Evolutionary conservation across 371 early-diverging fungal species (phyloP).

Genomic region (Dipsacomyces acuminosporus): DNA sequence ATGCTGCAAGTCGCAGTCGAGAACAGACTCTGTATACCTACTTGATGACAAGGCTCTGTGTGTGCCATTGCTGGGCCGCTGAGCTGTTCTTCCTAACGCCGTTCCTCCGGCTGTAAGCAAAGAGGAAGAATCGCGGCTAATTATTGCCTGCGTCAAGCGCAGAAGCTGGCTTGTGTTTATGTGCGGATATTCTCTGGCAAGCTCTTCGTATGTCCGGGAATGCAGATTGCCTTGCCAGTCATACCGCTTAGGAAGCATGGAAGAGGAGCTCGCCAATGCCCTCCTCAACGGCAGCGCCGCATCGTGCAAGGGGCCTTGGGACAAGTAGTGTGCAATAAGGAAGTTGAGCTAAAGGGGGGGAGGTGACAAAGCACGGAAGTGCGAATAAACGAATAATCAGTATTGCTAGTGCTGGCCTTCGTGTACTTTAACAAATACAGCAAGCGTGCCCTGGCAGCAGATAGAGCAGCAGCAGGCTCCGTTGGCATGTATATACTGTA

Average conservation of each 20-base stretch:
- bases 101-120: conserved; percentile 33
- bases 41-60: conserved; percentile 5
- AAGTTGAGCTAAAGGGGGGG: conserved; percentile 49
- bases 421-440: too few species aligned
- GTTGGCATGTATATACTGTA: too few species aligned
- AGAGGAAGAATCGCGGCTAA: conserved; percentile 6
- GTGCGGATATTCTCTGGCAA: conserved; percentile 50
- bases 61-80: conserved; percentile 9
- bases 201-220: conserved; percentile 53
- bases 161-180: conserved; percentile 14
- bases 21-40: conserved; percentile 5
- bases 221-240: conserved; percentile 60
- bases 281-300: conserved; percentile 25
- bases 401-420: too few species aligned
- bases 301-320: conserved; percentile 28
- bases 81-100: conserved; percentile 26
- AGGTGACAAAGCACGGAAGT: too few species aligned
- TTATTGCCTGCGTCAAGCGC: conserved; percentile 9
- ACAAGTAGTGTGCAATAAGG: conserved; percentile 44
- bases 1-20: not conserved
- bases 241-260: conserved; percentile 55
- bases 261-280: conserved; percentile 13
- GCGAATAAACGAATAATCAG: too few species aligned
- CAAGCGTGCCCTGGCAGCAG: too few species aligned
- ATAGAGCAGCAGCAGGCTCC: too few species aligned